These are phyloP conservation scores for Xylaria sp. DNA, from an alignment of 2,329 filamentous ascomycete species.

Conservation along the genomic window DNA sequence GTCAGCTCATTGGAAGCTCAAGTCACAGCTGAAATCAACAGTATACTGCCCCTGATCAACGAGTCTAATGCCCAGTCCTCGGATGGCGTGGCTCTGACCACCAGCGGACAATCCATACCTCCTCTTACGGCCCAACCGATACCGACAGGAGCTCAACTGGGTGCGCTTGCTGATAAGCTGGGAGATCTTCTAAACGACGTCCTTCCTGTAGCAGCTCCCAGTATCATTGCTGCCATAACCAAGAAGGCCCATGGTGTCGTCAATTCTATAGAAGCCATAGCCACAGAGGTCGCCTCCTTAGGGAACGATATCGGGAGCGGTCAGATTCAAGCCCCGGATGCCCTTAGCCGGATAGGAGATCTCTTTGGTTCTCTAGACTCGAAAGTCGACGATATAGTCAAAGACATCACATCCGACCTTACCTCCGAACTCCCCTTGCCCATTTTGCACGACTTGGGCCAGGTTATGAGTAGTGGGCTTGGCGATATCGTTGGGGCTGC, in stretches of 20 bases:
- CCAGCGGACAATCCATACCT: conserved; percentile 10
- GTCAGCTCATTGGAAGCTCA: conserved; percentile 16
- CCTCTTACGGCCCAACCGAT: conserved; percentile 17
- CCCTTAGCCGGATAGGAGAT: conserved; percentile 18
- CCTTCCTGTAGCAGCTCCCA: conserved; percentile 16
- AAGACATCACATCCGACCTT: conserved; percentile 15
- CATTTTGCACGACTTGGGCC: conserved; percentile 17
- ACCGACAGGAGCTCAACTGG: conserved; percentile 16
- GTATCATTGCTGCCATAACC: conserved; percentile 21
- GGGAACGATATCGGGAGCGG: conserved; percentile 17
- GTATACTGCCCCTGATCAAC: conserved; percentile 9
- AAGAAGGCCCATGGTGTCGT: conserved; percentile 19
- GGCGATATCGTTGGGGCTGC: conserved; percentile 20
- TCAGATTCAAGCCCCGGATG: conserved; percentile 19
- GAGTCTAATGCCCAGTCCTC: conserved; percentile 12
- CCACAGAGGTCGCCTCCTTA: conserved; percentile 25
- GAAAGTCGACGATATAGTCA: conserved; percentile 19
- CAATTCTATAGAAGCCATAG: conserved; percentile 20
- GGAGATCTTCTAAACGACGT: conserved; percentile 17
- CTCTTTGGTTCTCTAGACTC: conserved; percentile 23
- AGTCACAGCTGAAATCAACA: conserved; percentile 19
- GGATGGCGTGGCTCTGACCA: conserved; percentile 19
- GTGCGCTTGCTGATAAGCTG: conserved; percentile 16
- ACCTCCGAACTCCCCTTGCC: conserved; percentile 14
- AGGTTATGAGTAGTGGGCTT: conserved; percentile 20